Evolutionary conservation across 2,329 filamentous ascomycete species (phyloP), one percentile per base, ranked within the genome.

Genomic region (Alternaria triticimaculans): DNA sequence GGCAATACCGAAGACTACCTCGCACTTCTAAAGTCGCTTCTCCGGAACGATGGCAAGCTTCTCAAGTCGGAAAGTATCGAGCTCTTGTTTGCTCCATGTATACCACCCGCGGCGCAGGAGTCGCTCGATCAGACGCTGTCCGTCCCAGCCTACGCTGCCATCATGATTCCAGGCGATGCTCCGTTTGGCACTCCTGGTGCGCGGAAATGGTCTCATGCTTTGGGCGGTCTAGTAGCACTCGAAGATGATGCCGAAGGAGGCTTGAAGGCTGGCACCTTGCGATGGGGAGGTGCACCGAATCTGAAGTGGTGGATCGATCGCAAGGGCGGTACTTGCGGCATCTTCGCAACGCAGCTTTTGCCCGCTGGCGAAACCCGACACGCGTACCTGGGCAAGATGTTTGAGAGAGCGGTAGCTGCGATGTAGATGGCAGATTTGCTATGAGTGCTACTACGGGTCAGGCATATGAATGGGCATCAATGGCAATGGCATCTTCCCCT

Each of bases 231-330:
- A 18, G 55, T 73, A 11, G 62, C 66, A 7, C 50, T 72, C 28
- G 46, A 62, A 9, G 63, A 64, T 18, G 65, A 69, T 11, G 61
- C 30, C 14, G 30, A 44, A 14, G 43, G 62, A 20, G 64, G 62
- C 2, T 62, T 72, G 10, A 62, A 64, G 37, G 51, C 63, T 20
- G 61, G 60, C 6, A 14, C 28, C 7, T 51, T 73, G 51, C 61
- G 69, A 12, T 73, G 71, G 72, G 70, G 65, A 21, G 73, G 73
- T 25, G 63, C 64, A 15, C 72, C 72, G 4, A 72, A 70, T 55
- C 53, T 69, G 49, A 70, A 66, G 14, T 73, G 73, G 74, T 76
- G 72, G 70, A 71, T 76, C 41, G 75, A 77, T 50, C 66, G 70
- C n/a, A 53, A 66, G 44, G 67, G 66, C 8, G 70, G 68, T 1